These are phyloP conservation scores for Aotearoamyces nothofagi DNA, from an alignment of 2,329 filamentous ascomycete genomes.

Conservation along the genomic window DNA sequence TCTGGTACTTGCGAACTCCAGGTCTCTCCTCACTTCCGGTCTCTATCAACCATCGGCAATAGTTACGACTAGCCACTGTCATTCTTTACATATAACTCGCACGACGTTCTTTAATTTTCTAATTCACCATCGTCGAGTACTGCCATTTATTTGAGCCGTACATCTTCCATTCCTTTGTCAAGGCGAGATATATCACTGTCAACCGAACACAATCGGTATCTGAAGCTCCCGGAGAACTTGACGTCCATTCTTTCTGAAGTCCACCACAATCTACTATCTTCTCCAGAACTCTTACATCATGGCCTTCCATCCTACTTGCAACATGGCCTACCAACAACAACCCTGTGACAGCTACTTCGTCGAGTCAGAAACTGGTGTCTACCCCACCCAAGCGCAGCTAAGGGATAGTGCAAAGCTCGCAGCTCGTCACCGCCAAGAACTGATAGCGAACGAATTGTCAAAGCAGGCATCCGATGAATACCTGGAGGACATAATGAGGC, in stretches of 20 bases:
- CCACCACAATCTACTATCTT: slow-evolving; percentile 4
- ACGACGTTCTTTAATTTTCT: slow-evolving; percentile 18
- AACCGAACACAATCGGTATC: slow-evolving; percentile 14
- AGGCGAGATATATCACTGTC: slow-evolving; percentile 10
- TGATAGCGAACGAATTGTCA: slow-evolving; percentile 79
- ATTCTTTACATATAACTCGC: slow-evolving; percentile 17
- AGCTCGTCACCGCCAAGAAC: slow-evolving; percentile 71
- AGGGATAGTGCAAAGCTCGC: slow-evolving; percentile 66
- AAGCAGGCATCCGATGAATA: slow-evolving; percentile 57
- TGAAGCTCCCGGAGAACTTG: slow-evolving; percentile 23
- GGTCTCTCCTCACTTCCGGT: slow-evolving; percentile 7
- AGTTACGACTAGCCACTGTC: slow-evolving; percentile 16
- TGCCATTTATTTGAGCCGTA: slow-evolving; percentile 12
- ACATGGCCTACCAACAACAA: slow-evolving; percentile 24
- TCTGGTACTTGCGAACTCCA: slow-evolving; percentile 9
- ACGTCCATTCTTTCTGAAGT: slow-evolving; percentile 18
- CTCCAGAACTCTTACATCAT: no score
- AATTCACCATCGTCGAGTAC: slow-evolving; percentile 12
- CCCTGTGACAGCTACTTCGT: slow-evolving; percentile 56
- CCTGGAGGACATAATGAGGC: slow-evolving; percentile 78
- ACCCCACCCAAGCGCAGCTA: slow-evolving; percentile 21
- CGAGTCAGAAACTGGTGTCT: slow-evolving; percentile 32
- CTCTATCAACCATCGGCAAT: no score
- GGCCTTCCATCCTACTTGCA: slow-evolving; percentile 9
- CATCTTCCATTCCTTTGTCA: slow-evolving; percentile 17